Base-by-base conservation (phyloP, 441 rosid species). In the Daphne laureola region DNA sequence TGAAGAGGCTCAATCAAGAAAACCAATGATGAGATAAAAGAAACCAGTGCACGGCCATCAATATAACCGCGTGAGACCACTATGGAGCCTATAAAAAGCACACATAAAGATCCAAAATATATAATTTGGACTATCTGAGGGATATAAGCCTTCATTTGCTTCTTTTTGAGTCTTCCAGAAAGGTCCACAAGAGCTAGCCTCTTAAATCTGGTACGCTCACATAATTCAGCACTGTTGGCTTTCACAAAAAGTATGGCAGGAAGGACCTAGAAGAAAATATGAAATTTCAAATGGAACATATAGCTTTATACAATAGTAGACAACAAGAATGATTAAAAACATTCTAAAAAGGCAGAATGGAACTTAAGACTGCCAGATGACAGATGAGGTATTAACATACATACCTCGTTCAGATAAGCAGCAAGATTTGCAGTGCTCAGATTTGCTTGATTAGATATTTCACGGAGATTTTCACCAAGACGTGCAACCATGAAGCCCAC, bases 1-100 rank as follows among this genome's bases (percentile, higher is more conserved):
- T 88, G 98, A 63, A 88, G 78, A 50, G 96, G 98, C 54, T 91
- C 96, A 36, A 88, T 71, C 76, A 91, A 64, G 77, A 88, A 90
- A 64, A 81, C 71, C 71, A 91, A 58, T n/a, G 95, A 88, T 41
- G 95, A 81, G 51, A 85, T 51, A 38, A 88, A 91, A 40, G 96
- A 91, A 66, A 88, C 81, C 76, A 84, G 58, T 68, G 73, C 65
- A 67, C 81, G 58, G 51, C 83, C 79, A 57, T 80, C 81, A 54
- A 88, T 72, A 49, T 79, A 78, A 26, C 93, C 84, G 45, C 80
- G 63, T 43, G 87, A 73, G 69, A 84, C 63, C 52, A 77, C 73
- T 73, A 88, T 59, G 14, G 95, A 87, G 59, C 94, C 94, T 23
- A 65, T 72, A 57, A 79, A 86, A 58, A 92, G 74, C 41, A 79